These are phyloP conservation scores for Trichoderma gamsii DNA, from an alignment of 495 filamentous ascomycete species.

Conservation along the genomic window DNA sequence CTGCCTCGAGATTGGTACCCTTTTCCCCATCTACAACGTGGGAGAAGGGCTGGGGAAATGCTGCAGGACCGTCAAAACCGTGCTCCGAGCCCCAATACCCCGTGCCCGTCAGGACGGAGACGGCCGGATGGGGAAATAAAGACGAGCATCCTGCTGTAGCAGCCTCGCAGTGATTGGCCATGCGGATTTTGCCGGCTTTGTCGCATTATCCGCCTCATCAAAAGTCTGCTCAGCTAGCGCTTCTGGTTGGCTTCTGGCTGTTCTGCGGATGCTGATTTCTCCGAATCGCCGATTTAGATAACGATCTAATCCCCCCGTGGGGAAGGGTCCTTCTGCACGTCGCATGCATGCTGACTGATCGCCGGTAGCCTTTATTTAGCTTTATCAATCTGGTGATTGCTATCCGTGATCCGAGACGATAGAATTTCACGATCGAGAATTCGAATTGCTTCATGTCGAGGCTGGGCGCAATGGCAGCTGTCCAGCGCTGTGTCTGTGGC, in stretches of 20 bases:
- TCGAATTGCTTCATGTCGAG: background rate
- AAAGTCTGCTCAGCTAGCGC: background rate
- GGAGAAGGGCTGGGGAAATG: background rate
- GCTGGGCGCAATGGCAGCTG: background rate
- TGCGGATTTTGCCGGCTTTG: background rate
- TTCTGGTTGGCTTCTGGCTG: background rate
- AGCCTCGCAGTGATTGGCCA: background rate
- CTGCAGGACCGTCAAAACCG: background rate
- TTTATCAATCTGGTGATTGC: background rate
- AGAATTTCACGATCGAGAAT: background rate
- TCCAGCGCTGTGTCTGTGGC: background rate
- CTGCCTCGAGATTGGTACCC: background rate
- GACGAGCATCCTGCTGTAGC: background rate
- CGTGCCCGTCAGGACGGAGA: background rate
- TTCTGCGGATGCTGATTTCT: background rate
- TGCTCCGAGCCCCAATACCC: background rate
- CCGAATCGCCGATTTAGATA: slow-evolving; percentile 4
- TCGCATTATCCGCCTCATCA: background rate
- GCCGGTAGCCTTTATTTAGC: background rate
- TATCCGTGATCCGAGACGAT: background rate
- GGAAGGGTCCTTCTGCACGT: background rate
- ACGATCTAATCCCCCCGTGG: slow-evolving; percentile 2
- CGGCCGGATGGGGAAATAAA: slow-evolving; percentile 3
- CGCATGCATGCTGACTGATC: background rate
- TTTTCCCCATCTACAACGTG: background rate